phyloP scores from a whole-genome alignment of 306 rosid genomes.

The Lathyrus aphaca region DNA sequence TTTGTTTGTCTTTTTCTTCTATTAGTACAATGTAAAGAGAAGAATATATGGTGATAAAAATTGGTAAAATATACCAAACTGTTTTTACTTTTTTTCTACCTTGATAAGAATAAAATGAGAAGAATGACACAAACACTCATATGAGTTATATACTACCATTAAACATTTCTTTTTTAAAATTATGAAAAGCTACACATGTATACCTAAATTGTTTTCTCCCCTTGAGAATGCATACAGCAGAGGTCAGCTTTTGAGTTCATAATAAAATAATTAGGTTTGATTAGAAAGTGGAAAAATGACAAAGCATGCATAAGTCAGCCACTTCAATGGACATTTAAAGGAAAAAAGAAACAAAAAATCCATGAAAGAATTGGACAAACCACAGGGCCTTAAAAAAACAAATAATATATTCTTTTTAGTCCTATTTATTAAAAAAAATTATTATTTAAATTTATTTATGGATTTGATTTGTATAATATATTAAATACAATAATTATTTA shows the following conservation, averaged over 20 bases:
- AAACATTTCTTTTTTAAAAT: not conserved
- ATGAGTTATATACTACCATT: not conserved
- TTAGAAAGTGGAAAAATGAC: conserved; percentile 51
- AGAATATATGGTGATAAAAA: not conserved
- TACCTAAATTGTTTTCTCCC: conserved; percentile 6
- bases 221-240: conserved; percentile 33
- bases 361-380: not conserved
- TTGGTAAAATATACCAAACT: not conserved
- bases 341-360: not conserved
- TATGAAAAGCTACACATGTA: conserved; percentile 1
- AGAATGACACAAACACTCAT: not conserved
- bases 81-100: not conserved
- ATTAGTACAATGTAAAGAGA: not conserved
- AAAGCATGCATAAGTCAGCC: conserved; percentile 46
- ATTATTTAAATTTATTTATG: too few relatives aligned
- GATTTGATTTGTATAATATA: too few relatives aligned
- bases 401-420: too few relatives aligned
- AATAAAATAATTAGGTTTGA: conserved; percentile 4
- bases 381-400: not conserved
- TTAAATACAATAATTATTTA: too few relatives aligned
- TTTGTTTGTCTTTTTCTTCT: not conserved
- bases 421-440: too few relatives aligned
- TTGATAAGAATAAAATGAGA: not conserved
- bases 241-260: conserved; percentile 36
- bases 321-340: conserved; percentile 18